Evolutionary conservation across 441 rosid genomes (phyloP), one percentile per base, ranked within the genome.

Genomic region (Rhodomyrtus psidioides): DNA sequence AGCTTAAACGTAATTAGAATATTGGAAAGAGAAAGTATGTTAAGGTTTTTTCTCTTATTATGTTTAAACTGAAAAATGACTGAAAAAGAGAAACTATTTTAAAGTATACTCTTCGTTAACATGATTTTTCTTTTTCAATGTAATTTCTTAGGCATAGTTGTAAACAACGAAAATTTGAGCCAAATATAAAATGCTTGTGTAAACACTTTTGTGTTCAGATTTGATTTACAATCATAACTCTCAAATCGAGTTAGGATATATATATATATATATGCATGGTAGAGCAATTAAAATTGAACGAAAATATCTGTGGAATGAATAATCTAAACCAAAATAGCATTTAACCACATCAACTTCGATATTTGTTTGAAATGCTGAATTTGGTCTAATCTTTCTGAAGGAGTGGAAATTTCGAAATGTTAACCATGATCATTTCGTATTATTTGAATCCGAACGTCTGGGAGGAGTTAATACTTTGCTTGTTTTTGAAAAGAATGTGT

Each of bases 281-380:
- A 62, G 75, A 16, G 30, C 12, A 62, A 62, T 62, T 62, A 30
- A 62, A 30, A 19, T 62, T 62, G 75, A 30, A 62, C 24, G 1
- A 17, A 7, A 62, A 16, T 2, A 0, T 17, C 3, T 3, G 44
- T 2, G 0, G 12, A 7, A 8, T 62, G 42, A 14, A 0, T 55
- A 21, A 21, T 24, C 57, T 55, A 55, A 17, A 54, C 23, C 57
- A 8, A 9, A 55, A 21, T 21, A 55, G 57, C 57, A 55, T 21
- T 7, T 21, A 3, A 21, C 57, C 57, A 55, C 12, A 9, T 55
- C 57, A 55, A 55, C 23, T 55, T 21, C 10, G 24, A 55, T 55
- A 55, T 55, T 21, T 55, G 1, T 62, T 62, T 34, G 17, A 30
- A 62, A 17, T 24, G 30, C 21, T 12, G 1, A 51, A 51, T 51